A percentile compares a stretch with the other conserved stretches of the same genome.
These are phyloP conservation scores for Curvularia hawaiiensis DNA, from an alignment of 2,329 filamentous ascomycete genomes.

Conservation along the genomic window DNA sequence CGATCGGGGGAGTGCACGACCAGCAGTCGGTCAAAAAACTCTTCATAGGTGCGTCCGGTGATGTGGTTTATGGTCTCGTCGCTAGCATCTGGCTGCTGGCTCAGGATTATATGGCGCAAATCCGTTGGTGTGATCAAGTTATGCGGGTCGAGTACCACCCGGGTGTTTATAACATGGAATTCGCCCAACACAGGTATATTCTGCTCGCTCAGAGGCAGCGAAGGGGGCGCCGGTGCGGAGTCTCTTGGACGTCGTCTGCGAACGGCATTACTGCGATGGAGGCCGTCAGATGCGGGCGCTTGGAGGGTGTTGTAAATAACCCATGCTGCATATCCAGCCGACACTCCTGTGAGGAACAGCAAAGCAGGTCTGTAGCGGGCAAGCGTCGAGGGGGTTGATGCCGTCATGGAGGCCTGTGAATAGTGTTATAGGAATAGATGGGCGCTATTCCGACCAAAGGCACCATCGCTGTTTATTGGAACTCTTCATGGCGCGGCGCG, in stretches of 20 bases:
- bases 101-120: conserved; percentile 30
- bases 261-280: conserved; percentile 72
- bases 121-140: conserved; percentile 26
- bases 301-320: conserved; percentile 58
- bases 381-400: conserved; percentile 39
- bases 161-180: conserved; percentile 32
- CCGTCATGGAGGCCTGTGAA: conserved; percentile 32
- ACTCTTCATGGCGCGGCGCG: conserved; percentile 16
- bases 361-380: conserved; percentile 54
- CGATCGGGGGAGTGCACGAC: conserved; percentile 26
- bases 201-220: conserved; percentile 23
- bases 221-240: conserved; percentile 20
- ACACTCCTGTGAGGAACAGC: conserved; percentile 62
- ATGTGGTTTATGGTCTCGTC: conserved; percentile 26
- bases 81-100: conserved; percentile 24
- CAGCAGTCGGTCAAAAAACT: conserved; percentile 39
- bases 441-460: conserved; percentile 16
- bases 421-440: conserved; percentile 7
- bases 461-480: conserved; percentile 19
- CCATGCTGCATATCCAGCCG: conserved; percentile 63
- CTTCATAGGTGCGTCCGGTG: conserved; percentile 36
- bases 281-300: conserved; percentile 31
- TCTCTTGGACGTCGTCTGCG: conserved; percentile 53
- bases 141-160: conserved; percentile 30
- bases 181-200: conserved; percentile 32